Conservation (phyloP, 225 moss, liverwort and hornwort species). For the Anthoceros angustus region DNA sequence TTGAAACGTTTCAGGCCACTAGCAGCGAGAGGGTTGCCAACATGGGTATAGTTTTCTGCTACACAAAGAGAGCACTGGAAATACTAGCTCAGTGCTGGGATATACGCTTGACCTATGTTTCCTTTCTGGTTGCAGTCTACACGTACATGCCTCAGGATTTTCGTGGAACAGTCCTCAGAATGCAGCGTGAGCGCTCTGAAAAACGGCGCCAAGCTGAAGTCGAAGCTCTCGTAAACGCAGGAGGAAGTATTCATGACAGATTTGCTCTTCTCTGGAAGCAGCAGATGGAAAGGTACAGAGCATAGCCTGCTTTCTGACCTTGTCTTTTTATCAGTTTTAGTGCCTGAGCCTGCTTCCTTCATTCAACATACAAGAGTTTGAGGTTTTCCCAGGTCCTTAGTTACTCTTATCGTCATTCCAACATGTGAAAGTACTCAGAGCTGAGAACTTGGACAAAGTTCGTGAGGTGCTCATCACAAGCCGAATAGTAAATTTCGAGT, state of each 20-base stretch:
- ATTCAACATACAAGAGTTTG: too few species aligned
- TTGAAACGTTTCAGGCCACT: constrained; percentile 33
- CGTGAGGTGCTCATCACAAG: too few species aligned
- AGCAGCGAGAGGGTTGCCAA: constrained; percentile 49
- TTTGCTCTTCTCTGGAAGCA: constrained; percentile 87
- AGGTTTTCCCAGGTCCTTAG: too few species aligned
- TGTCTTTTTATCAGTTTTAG: neutral
- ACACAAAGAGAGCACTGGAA: constrained; percentile 11
- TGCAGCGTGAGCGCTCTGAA: constrained; percentile 90
- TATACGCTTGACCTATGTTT: neutral
- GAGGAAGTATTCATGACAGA: constrained; percentile 75
- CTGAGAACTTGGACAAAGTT: too few species aligned
- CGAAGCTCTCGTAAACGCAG: constrained; percentile 44
- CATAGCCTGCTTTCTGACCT: too few species aligned
- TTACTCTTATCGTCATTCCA: too few species aligned
- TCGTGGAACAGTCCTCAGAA: constrained; percentile 55
- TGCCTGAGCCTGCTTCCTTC: too few species aligned
- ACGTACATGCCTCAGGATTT: constrained; percentile 99
- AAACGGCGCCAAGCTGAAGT: constrained; percentile 70
- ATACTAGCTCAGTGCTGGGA: too few species aligned
- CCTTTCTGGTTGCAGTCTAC: constrained; percentile 41
- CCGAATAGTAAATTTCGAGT: too few species aligned
- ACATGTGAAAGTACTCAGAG: too few species aligned
- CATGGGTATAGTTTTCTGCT: constrained; percentile 29
- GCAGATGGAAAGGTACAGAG: constrained; percentile 83